Conservation (phyloP, 331 rosid species). For the Rosa hybrid region DNA sequence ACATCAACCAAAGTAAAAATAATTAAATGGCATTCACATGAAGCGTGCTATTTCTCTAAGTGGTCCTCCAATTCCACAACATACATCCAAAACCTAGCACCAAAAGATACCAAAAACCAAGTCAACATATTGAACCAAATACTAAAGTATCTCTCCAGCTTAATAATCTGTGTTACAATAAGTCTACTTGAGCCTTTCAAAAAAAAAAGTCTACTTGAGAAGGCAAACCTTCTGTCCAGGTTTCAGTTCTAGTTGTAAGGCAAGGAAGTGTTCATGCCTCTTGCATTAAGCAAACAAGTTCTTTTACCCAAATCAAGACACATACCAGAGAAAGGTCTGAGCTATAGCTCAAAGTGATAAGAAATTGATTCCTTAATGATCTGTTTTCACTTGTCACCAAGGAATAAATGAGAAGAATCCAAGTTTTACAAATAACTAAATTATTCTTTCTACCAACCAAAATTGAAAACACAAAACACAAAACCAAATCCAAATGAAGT, state of each 20-base stretch:
- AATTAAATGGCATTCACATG: constrained; percentile 42
- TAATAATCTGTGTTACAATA: not conserved
- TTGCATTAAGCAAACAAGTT: constrained; percentile 18
- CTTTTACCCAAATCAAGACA: too few relatives aligned
- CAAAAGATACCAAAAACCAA: constrained; percentile 8
- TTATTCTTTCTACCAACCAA: too few relatives aligned
- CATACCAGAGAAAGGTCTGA: too few relatives aligned
- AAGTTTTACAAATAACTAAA: too few relatives aligned
- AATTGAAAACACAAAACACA: too few relatives aligned
- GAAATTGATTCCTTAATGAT: too few relatives aligned
- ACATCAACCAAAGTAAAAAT: not conserved
- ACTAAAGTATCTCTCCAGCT: not conserved
- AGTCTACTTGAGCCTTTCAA: constrained; percentile 2
- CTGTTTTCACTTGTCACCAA: too few relatives aligned
- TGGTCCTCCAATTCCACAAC: constrained; percentile 94
- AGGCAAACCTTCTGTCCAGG: constrained; percentile 78
- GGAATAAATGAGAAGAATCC: too few relatives aligned
- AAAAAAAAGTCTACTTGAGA: constrained; percentile 6
- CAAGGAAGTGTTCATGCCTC: constrained; percentile 89
- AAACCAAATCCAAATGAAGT: too few relatives aligned
- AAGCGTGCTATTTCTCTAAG: constrained; percentile 74
- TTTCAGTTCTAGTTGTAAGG: constrained; percentile 69
- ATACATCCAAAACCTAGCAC: constrained; percentile 74
- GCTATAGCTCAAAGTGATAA: too few relatives aligned
- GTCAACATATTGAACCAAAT: constrained; percentile 1